phyloP scores from a whole-genome alignment of 352 stramenopile species.

The Phytophthora parvispora region DNA sequence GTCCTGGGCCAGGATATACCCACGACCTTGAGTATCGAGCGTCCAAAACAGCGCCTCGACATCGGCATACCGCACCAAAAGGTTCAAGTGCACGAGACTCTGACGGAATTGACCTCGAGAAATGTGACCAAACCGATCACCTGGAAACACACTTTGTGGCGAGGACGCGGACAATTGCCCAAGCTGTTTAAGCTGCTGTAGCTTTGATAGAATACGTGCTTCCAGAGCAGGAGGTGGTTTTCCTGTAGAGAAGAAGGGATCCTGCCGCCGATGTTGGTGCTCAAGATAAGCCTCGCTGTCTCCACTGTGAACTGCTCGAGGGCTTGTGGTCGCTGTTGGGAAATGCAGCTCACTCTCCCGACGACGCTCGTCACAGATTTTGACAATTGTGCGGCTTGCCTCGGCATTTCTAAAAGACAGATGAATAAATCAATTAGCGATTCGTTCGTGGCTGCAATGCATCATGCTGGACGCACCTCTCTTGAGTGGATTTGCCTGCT shows the following conservation, averaged over 20 bases:
- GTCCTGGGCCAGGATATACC: constrained; percentile 66
- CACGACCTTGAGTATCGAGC: constrained; percentile 70
- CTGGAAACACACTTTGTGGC: constrained; percentile 70
- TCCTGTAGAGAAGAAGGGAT: constrained; percentile 45
- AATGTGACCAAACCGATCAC: constrained; percentile 77
- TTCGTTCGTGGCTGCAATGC: too few relatives aligned
- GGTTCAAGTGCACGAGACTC: constrained; percentile 71
- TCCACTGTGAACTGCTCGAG: background rate
- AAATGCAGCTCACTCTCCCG: constrained; percentile 67
- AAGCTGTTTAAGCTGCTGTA: constrained; percentile 74
- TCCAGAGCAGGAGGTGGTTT: constrained; percentile 58
- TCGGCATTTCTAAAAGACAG: constrained; percentile 59
- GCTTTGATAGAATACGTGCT: constrained; percentile 61
- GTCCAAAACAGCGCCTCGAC: constrained; percentile 82
- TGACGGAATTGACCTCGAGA: constrained; percentile 79
- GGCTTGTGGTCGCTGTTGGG: constrained; percentile 26
- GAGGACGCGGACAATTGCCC: constrained; percentile 62
- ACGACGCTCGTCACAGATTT: constrained; percentile 74
- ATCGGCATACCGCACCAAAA: constrained; percentile 72
- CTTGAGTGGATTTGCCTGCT: constrained; percentile 80
- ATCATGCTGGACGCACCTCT: constrained; percentile 45
- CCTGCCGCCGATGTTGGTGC: constrained; percentile 35
- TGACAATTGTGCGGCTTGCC: constrained; percentile 70
- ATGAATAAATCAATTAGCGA: too few relatives aligned
- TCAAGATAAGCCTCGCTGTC: constrained; percentile 32